These are phyloP conservation scores for Naganishia sp. DNA, from an alignment of 1,284 basidiomycete genomes.

Conservation along the genomic window DNA sequence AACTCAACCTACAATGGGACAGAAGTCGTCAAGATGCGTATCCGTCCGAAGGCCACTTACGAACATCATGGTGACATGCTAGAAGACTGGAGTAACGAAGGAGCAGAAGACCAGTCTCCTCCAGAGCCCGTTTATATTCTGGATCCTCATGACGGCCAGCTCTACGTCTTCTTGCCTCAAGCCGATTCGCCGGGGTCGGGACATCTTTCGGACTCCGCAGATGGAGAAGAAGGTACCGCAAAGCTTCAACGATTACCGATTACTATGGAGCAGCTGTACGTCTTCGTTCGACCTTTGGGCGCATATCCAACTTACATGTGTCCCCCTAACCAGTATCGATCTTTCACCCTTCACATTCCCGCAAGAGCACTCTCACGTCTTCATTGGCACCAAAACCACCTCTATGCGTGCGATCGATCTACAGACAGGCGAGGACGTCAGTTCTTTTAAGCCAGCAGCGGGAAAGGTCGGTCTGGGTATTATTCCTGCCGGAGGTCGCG, in stretches of 20 bases:
- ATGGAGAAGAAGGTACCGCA: constrained; percentile 35
- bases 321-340: constrained; percentile 45
- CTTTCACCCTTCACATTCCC: constrained; percentile 52
- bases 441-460: constrained; percentile 41
- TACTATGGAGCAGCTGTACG: constrained; percentile 53
- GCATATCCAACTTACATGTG: background rate
- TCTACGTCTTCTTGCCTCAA: constrained; percentile 42
- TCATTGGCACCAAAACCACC: constrained; percentile 52
- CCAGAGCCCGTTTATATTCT: constrained; percentile 48
- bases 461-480: background rate
- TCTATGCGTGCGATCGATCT: constrained; percentile 52
- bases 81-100: constrained; percentile 31
- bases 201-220: constrained; percentile 33
- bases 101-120: constrained; percentile 27
- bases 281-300: background rate
- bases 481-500: background rate
- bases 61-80: constrained; percentile 32
- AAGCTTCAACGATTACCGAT: constrained; percentile 50
- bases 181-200: constrained; percentile 31
- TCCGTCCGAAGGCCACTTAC: constrained; percentile 30
- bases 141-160: constrained; percentile 51
- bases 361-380: constrained; percentile 48
- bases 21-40: constrained; percentile 36
- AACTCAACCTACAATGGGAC: constrained; percentile 38
- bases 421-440: constrained; percentile 48